Evolutionary conservation across 1,284 basidiomycete species (phyloP).

Genomic region (Trametes versicolor): DNA sequence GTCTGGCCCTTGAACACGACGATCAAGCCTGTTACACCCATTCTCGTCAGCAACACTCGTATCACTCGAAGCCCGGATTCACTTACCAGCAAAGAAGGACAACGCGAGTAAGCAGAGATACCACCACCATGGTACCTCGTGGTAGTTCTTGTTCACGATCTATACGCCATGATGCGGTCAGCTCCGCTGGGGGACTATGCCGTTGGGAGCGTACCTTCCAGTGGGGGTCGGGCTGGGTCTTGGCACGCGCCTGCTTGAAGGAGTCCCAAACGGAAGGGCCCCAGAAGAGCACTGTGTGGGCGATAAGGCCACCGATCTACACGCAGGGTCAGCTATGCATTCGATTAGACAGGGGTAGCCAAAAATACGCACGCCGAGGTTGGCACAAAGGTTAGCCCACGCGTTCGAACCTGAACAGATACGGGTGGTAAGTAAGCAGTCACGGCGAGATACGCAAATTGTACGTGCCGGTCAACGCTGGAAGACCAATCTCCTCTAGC

Average conservation of each 20-base stretch:
- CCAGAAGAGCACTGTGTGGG: constrained; percentile 71
- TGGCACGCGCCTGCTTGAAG: constrained; percentile 57
- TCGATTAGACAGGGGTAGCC: not conserved
- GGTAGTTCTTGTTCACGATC: constrained; percentile 49
- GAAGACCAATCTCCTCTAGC: constrained; percentile 61
- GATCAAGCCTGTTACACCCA: constrained; percentile 54
- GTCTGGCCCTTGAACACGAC: constrained; percentile 66
- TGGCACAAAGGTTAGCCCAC: constrained; percentile 62
- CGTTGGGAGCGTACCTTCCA: constrained; percentile 51
- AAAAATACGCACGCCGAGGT: constrained; percentile 55
- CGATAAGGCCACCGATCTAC: constrained; percentile 70
- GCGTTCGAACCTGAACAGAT: constrained; percentile 59
- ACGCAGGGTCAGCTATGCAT: constrained; percentile 21
- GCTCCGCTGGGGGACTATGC: not conserved
- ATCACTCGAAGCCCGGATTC: not conserved
- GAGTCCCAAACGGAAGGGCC: constrained; percentile 58
- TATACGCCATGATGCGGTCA: constrained; percentile 31
- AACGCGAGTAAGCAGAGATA: constrained; percentile 58
- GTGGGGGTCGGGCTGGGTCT: constrained; percentile 66
- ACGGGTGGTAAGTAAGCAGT: constrained; percentile 42
- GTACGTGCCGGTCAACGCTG: constrained; percentile 44
- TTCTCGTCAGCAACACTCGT: not conserved
- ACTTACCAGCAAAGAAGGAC: constrained; percentile 61
- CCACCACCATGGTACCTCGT: constrained; percentile 65
- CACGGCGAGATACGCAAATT: not conserved